Conservation (phyloP, 805 yeast genomes). For the Sungouiella blattae region DNA sequence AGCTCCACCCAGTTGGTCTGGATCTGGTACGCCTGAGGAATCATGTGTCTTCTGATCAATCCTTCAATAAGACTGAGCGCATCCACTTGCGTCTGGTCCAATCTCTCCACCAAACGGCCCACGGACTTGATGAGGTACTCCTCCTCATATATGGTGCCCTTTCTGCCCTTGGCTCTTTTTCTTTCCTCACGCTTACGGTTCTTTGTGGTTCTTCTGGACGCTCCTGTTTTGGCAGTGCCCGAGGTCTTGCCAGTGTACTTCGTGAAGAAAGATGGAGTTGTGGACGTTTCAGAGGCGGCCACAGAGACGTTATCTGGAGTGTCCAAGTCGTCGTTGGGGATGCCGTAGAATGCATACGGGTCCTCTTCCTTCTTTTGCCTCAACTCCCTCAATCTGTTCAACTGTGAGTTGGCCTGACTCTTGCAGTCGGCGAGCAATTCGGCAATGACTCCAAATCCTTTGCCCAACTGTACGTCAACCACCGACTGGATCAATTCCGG, state of each 20-base stretch:
- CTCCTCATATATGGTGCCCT: slow-evolving; percentile 96
- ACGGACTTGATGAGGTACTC: slow-evolving; percentile 87
- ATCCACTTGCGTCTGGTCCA: slow-evolving; percentile 71
- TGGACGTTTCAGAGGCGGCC: slow-evolving; percentile 91
- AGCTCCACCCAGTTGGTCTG: slow-evolving; percentile 66
- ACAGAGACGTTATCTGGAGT: slow-evolving; percentile 91
- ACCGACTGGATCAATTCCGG: slow-evolving; percentile 50
- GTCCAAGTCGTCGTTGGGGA: slow-evolving; percentile 52
- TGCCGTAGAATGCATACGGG: slow-evolving; percentile 81
- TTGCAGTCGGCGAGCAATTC: slow-evolving; percentile 93
- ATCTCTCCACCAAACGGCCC: slow-evolving; percentile 81
- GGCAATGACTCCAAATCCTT: slow-evolving; percentile 83
- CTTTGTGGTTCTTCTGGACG: slow-evolving; percentile 86
- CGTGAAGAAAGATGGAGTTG: slow-evolving; percentile 89
- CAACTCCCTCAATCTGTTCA: slow-evolving; percentile 77
- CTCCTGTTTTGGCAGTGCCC: slow-evolving; percentile 96
- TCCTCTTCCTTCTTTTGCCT: slow-evolving; percentile 80
- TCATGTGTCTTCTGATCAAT: slow-evolving; percentile 64
- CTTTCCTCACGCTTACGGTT: slow-evolving; percentile 94
- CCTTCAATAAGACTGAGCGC: slow-evolving; percentile 72
- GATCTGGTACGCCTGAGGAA: slow-evolving; percentile 77
- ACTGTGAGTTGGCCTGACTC: slow-evolving; percentile 79
- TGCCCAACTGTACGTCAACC: slow-evolving; percentile 74
- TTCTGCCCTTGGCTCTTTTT: slow-evolving; percentile 93
- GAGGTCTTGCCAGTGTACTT: slow-evolving; percentile 94